These are phyloP conservation scores for Myriangium duriaei DNA, from an alignment of 2,329 filamentous ascomycete genomes.

Conservation along the genomic window DNA sequence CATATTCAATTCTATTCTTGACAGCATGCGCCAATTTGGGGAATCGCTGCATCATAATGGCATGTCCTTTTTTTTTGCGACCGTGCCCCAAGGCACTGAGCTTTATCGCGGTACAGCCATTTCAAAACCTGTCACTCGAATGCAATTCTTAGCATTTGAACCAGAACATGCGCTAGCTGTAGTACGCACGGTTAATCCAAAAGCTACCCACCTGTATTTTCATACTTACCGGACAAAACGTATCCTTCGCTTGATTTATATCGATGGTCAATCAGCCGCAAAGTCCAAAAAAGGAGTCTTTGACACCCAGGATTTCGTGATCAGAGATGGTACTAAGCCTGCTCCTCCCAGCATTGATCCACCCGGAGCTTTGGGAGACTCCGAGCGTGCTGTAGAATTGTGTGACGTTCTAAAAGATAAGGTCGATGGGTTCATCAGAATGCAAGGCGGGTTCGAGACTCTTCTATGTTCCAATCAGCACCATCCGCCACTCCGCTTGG, in stretches of 20 bases:
- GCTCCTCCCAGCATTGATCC: constrained; percentile 5
- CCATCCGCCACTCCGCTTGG: constrained; percentile 26
- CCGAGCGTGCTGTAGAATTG: constrained; percentile 39
- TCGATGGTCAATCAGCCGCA: constrained; percentile 58
- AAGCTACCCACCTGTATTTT: constrained; percentile 23
- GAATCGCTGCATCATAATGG: constrained; percentile 64
- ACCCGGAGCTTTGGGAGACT: constrained; percentile 32
- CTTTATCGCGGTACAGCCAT: constrained; percentile 52
- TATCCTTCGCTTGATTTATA: constrained; percentile 49
- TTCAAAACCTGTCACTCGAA: constrained; percentile 36
- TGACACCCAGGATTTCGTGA: constrained; percentile 41
- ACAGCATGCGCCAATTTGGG: constrained; percentile 62
- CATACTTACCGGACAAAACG: constrained; percentile 52
- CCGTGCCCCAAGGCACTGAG: constrained; percentile 50
- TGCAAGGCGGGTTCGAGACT: constrained; percentile 59
- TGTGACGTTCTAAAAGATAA: constrained; percentile 42
- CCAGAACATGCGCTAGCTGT: constrained; percentile 50
- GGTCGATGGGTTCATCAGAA: constrained; percentile 53
- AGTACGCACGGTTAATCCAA: background rate
- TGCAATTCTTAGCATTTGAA: constrained; percentile 67
- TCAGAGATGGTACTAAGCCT: background rate
- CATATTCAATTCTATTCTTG: constrained; percentile 62
- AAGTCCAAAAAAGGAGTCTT: constrained; percentile 54
- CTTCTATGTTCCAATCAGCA: constrained; percentile 52
- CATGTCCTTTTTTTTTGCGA: constrained; percentile 56